These are phyloP conservation scores for Skeletonema potamos DNA, from an alignment of 108 stramenopile species.

Conservation along the genomic window DNA sequence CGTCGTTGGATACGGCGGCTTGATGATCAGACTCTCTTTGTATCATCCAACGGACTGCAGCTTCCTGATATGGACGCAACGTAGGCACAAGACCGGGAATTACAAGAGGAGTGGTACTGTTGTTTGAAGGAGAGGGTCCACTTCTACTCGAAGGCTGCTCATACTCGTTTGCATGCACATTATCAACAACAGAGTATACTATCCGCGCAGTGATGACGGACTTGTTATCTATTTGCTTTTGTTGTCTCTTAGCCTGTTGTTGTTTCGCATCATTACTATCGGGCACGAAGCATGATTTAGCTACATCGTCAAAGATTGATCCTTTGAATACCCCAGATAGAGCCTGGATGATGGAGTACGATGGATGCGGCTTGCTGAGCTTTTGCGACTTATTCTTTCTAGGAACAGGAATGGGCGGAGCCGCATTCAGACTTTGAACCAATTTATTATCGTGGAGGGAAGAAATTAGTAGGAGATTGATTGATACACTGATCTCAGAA, in stretches of 20 bases:
- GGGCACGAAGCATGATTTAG: background rate
- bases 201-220: slow-evolving; percentile 42
- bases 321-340: slow-evolving; percentile 6
- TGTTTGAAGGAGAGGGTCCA: background rate
- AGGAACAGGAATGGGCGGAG: background rate
- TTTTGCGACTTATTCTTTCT: background rate
- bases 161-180: slow-evolving; percentile 23
- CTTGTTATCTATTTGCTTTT: background rate
- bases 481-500: background rate
- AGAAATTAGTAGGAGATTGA: background rate
- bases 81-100: slow-evolving; percentile 61
- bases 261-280: background rate
- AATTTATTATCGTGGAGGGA: background rate
- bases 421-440: background rate
- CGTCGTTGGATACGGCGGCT: slow-evolving; percentile 2
- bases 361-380: background rate
- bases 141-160: background rate
- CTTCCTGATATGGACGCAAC: slow-evolving; percentile 67
- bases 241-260: background rate
- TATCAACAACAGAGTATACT: slow-evolving; percentile 56
- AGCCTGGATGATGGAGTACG: slow-evolving; percentile 10
- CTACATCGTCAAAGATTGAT: slow-evolving; percentile 30
- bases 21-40: slow-evolving; percentile 38
- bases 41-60: slow-evolving; percentile 79
- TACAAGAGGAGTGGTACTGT: background rate